phyloP scores from a whole-genome alignment of 1,284 basidiomycete species.

The Exobasidium cylindrosporum region DNA sequence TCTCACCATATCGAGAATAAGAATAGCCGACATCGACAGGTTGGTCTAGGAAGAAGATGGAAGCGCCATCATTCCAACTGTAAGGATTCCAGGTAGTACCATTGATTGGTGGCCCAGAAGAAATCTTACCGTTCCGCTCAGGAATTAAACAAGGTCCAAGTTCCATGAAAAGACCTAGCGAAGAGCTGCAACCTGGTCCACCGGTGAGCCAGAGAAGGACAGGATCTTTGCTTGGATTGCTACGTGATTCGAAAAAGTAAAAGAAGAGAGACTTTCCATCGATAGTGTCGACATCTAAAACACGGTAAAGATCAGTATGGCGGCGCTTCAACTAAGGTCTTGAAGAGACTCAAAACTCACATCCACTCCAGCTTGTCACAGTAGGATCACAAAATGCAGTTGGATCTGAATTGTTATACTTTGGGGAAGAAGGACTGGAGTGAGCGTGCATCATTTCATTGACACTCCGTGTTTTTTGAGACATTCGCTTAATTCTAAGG shows the following conservation, averaged over 20 bases:
- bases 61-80: slow-evolving; percentile 67
- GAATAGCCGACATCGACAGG: slow-evolving; percentile 70
- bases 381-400: slow-evolving; percentile 49
- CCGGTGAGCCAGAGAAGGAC: slow-evolving; percentile 56
- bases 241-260: slow-evolving; percentile 77
- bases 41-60: slow-evolving; percentile 71
- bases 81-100: slow-evolving; percentile 66
- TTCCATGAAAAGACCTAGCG: slow-evolving; percentile 65
- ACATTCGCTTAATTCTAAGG: slow-evolving; percentile 41
- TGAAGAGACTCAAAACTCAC: slow-evolving; percentile 8
- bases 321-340: not conserved
- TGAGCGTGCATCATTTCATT: slow-evolving; percentile 1
- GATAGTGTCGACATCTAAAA: slow-evolving; percentile 61
- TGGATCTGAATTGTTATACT: slow-evolving; percentile 20
- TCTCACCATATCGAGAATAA: slow-evolving; percentile 71
- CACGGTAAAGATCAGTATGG: slow-evolving; percentile 13
- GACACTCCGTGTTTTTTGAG: slow-evolving; percentile 11
- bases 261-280: slow-evolving; percentile 73
- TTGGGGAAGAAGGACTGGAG: not conserved
- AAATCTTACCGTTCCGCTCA: slow-evolving; percentile 18
- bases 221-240: slow-evolving; percentile 66
- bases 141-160: slow-evolving; percentile 60
- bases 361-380: slow-evolving; percentile 46
- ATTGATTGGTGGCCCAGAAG: slow-evolving; percentile 55
- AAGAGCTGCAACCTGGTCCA: slow-evolving; percentile 55